Conservation (phyloP, 2,329 filamentous ascomycete genomes). For the Colletotrichum eremochloae region DNA sequence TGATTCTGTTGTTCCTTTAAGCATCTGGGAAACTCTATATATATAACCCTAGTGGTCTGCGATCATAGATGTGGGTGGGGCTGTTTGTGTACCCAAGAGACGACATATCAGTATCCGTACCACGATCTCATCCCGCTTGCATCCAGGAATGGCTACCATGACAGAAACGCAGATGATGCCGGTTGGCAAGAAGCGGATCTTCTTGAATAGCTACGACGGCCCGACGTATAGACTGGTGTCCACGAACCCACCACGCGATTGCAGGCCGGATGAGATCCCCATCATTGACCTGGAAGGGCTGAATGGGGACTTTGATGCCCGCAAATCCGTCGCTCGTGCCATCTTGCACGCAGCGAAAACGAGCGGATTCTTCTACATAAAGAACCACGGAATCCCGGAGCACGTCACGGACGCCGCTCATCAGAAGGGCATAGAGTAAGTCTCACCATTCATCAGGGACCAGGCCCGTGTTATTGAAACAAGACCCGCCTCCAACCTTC, state of each 20-base stretch:
- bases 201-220: conserved; percentile 33
- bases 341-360: conserved; percentile 56
- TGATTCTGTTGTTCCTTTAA: neutral
- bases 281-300: conserved; percentile 58
- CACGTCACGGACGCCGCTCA: conserved; percentile 46
- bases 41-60: neutral
- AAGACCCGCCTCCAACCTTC: neutral
- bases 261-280: conserved; percentile 59
- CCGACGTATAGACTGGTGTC: conserved; percentile 35
- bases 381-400: conserved; percentile 57
- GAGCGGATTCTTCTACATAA: conserved; percentile 63
- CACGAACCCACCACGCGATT: conserved; percentile 52
- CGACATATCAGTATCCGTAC: neutral
- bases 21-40: neutral
- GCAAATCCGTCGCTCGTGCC: conserved; percentile 53
- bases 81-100: neutral
- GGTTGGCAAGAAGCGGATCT: conserved; percentile 25
- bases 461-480: conserved; percentile 42
- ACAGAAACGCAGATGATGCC: conserved; percentile 13
- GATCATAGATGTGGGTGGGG: neutral
- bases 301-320: conserved; percentile 51
- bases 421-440: conserved; percentile 45
- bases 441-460: conserved; percentile 47
- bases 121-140: neutral
- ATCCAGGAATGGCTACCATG: neutral